Evolutionary conservation across 2,329 filamentous ascomycete species (phyloP).

Genomic region (Periconia digitata): DNA sequence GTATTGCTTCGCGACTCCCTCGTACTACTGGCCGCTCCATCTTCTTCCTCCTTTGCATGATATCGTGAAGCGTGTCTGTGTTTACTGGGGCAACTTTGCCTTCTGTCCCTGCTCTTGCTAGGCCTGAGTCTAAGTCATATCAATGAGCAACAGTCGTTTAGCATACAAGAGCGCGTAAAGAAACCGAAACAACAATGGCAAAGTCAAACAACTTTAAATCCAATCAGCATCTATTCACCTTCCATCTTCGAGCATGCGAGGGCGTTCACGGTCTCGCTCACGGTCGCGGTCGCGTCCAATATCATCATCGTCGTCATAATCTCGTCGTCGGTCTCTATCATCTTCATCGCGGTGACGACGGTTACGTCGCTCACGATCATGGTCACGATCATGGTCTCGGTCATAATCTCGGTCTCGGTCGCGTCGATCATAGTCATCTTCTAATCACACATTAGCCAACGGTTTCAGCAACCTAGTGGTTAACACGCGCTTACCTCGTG

Average conservation of each 20-base stretch:
- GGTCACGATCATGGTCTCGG: conserved; percentile 27
- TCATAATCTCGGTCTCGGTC: conserved; percentile 37
- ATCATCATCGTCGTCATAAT: conserved; percentile 34
- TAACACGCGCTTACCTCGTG: conserved; percentile 5
- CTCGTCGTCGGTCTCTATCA: conserved; percentile 25
- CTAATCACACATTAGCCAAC: conserved; percentile 20
- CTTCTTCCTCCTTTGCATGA: not conserved
- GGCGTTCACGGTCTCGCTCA: conserved; percentile 20
- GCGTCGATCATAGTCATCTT: conserved; percentile 34
- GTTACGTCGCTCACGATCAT: conserved; percentile 28
- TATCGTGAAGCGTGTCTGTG: not conserved
- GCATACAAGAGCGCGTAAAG: too few relatives aligned
- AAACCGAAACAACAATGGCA: too few relatives aligned
- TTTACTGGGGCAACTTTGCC: not conserved
- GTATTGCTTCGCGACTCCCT: not conserved
- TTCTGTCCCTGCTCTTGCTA: not conserved
- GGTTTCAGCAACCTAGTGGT: not conserved
- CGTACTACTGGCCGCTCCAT: not conserved
- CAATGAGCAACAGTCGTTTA: too few relatives aligned
- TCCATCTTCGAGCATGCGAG: conserved; percentile 30
- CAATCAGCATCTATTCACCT: conserved; percentile 26
- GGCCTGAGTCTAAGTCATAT: not conserved
- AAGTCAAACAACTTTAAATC: not conserved
- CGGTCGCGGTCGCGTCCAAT: conserved; percentile 24
- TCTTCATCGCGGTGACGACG: conserved; percentile 35